Evolutionary conservation across 2,329 filamentous ascomycete genomes (phyloP).

Genomic region (Fusarium bactridioides): DNA sequence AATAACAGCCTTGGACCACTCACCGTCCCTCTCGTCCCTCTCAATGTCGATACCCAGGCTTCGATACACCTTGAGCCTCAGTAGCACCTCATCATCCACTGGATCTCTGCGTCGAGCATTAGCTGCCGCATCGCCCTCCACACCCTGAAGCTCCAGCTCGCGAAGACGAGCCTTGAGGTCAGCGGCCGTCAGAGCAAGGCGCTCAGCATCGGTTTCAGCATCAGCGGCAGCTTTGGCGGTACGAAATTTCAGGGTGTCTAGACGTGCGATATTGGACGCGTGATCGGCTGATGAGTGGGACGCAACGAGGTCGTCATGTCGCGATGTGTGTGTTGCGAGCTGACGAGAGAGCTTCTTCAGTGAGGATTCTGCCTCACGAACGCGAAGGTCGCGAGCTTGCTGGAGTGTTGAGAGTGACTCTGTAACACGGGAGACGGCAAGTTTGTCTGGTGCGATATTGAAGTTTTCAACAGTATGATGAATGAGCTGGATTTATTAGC

Average conservation of each 20-base stretch:
- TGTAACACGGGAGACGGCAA: slow-evolving; percentile 81
- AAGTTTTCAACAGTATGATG: slow-evolving; percentile 92
- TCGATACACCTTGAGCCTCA: slow-evolving; percentile 90
- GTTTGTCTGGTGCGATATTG: slow-evolving; percentile 89
- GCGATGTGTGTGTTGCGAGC: slow-evolving; percentile 75
- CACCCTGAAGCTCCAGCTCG: slow-evolving; percentile 85
- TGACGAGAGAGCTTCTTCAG: slow-evolving; percentile 78
- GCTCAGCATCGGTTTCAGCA: slow-evolving; percentile 92
- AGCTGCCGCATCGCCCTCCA: slow-evolving; percentile 68
- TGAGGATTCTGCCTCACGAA: slow-evolving; percentile 72
- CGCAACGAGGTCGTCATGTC: slow-evolving; percentile 78
- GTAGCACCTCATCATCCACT: slow-evolving; percentile 69
- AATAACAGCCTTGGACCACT: slow-evolving; percentile 86
- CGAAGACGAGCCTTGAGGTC: slow-evolving; percentile 78
- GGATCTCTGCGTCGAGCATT: slow-evolving; percentile 48
- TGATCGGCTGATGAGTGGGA: slow-evolving; percentile 81
- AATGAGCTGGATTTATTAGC: slow-evolving; percentile 71
- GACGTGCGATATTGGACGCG: slow-evolving; percentile 81
- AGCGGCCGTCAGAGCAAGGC: slow-evolving; percentile 80
- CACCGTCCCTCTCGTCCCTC: slow-evolving; percentile 74
- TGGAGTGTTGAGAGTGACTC: slow-evolving; percentile 85
- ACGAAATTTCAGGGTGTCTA: slow-evolving; percentile 94
- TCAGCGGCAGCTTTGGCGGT: slow-evolving; percentile 91
- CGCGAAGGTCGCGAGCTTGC: slow-evolving; percentile 80
- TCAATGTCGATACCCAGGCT: slow-evolving; percentile 91